These are phyloP conservation scores for Aphanomyces stellatus DNA, from an alignment of 352 stramenopile genomes.

Conservation along the genomic window DNA sequence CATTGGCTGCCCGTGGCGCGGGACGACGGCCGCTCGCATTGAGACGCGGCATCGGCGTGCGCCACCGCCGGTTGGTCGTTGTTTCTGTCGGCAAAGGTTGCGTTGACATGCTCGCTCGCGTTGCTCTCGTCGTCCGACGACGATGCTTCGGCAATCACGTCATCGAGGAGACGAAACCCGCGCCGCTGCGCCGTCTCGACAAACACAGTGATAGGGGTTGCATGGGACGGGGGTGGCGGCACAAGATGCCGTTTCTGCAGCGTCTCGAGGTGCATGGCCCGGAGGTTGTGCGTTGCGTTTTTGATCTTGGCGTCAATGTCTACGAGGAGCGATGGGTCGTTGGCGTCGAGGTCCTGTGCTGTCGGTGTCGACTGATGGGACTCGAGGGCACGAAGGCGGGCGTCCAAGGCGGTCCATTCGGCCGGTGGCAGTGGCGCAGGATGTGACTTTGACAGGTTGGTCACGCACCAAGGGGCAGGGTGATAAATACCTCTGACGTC, in stretches of 20 bases:
- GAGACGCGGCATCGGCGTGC: not conserved
- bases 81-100: too few relatives aligned
- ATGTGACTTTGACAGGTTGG: too few relatives aligned
- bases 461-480: not conserved
- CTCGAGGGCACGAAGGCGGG: slow-evolving; percentile 28
- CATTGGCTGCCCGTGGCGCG: not conserved
- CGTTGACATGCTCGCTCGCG: not conserved
- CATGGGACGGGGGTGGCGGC: too few relatives aligned
- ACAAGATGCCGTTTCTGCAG: not conserved
- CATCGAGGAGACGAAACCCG: slow-evolving; percentile 15
- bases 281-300: slow-evolving; percentile 4
- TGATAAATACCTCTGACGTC: not conserved
- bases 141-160: not conserved
- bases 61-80: not conserved
- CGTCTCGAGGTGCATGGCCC: not conserved
- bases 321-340: not conserved
- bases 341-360: not conserved
- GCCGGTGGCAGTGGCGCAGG: too few relatives aligned
- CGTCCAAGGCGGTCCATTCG: not conserved
- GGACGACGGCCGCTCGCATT: not conserved
- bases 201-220: slow-evolving; percentile 21
- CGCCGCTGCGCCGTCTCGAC: slow-evolving; percentile 20
- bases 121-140: not conserved
- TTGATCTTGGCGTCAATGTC: slow-evolving; percentile 5
- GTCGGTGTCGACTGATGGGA: slow-evolving; percentile 21